A percentile compares a stretch with the other conserved stretches of the same genome.
These are phyloP conservation scores for Neoboletus subvelutipes DNA, from an alignment of 768 basidiomycete species.

Conservation along the genomic window DNA sequence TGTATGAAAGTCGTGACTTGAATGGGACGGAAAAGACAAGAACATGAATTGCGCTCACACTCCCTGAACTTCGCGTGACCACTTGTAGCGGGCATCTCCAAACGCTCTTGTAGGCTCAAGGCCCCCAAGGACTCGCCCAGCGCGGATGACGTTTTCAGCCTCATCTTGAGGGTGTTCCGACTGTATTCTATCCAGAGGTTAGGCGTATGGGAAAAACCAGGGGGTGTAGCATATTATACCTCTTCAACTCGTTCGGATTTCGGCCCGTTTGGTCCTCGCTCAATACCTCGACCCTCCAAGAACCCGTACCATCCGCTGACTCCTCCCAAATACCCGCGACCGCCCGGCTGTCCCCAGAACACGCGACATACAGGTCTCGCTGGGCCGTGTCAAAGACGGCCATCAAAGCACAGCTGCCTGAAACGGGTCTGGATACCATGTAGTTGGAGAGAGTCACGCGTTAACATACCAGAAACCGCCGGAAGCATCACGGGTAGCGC, in stretches of 20 bases:
- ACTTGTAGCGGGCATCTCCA: conserved; percentile 89
- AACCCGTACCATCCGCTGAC: conserved; percentile 58
- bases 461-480: conserved; percentile 64
- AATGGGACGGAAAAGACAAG: background rate
- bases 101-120: conserved; percentile 87
- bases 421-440: conserved; percentile 12
- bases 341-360: conserved; percentile 91
- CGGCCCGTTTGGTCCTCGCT: conserved; percentile 96
- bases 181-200: conserved; percentile 52
- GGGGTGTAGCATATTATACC: conserved; percentile 46
- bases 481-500: conserved; percentile 74
- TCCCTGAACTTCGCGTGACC: conserved; percentile 71
- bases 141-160: conserved; percentile 65
- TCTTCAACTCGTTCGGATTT: conserved; percentile 78
- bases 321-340: conserved; percentile 92
- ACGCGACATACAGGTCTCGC: conserved; percentile 83
- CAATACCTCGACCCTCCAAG: conserved; percentile 92
- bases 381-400: conserved; percentile 84
- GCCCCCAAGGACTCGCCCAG: conserved; percentile 83
- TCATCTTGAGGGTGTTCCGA: conserved; percentile 83
- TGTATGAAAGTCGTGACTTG: conserved; percentile 21
- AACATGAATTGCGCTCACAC: conserved; percentile 45
- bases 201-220: background rate
- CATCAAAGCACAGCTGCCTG: conserved; percentile 89
- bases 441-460: background rate